Evolutionary conservation across 768 basidiomycete species (phyloP).

Genomic region (Hericium rajendrae): DNA sequence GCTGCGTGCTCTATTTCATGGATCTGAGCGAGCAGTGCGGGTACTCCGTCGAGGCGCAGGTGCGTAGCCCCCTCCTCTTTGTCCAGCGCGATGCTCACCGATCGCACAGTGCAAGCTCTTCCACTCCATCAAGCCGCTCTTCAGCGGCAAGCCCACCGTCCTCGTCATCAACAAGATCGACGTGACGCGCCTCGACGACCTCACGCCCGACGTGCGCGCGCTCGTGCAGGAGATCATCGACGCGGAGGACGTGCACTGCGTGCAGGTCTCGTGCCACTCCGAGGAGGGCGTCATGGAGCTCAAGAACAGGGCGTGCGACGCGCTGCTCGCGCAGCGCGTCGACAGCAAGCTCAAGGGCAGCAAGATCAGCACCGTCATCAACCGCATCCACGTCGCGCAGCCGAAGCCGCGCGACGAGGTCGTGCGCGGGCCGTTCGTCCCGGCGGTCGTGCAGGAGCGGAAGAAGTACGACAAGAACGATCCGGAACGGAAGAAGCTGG

Average conservation of each 20-base stretch:
- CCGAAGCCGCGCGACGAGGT: constrained; percentile 89
- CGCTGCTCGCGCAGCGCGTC: constrained; percentile 89
- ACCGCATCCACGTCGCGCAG: constrained; percentile 92
- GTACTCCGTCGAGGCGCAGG: constrained; percentile 93
- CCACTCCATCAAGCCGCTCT: constrained; percentile 98
- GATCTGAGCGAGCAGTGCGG: constrained; percentile 98
- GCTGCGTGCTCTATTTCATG: constrained; percentile 96
- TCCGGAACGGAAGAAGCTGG: constrained; percentile 61
- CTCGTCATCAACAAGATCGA: constrained; percentile 99
- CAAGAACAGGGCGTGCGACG: constrained; percentile 92
- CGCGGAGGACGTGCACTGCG: constrained; percentile 55
- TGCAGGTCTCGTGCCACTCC: constrained; percentile 89
- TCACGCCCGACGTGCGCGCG: constrained; percentile 62
- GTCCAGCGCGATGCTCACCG: background rate
- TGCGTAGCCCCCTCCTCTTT: constrained; percentile 18
- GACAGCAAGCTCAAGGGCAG: constrained; percentile 89
- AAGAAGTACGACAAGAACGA: constrained; percentile 84
- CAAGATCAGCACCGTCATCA: constrained; percentile 86
- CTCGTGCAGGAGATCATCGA: constrained; percentile 85
- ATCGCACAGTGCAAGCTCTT: constrained; percentile 82
- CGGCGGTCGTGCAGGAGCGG: constrained; percentile 67
- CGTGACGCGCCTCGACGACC: constrained; percentile 79
- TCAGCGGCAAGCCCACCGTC: constrained; percentile 84
- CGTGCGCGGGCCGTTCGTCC: constrained; percentile 80
- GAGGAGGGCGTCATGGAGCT: constrained; percentile 98